phyloP scores from a whole-genome alignment of 148 eudicot species.

The Rhododendron vialii region DNA sequence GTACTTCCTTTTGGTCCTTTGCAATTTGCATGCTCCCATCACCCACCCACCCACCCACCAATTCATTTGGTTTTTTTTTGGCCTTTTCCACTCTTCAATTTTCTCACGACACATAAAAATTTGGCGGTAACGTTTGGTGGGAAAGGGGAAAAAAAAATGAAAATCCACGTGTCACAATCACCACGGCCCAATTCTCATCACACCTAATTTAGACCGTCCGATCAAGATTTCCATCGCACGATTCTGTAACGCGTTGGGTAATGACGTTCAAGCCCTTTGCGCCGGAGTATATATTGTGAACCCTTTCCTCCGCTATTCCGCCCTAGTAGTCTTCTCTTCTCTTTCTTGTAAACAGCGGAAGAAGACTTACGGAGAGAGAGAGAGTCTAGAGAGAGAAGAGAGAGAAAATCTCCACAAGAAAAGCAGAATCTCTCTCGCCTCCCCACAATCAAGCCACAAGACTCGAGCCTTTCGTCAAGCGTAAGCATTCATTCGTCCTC shows the following conservation, averaged over 20 bases:
- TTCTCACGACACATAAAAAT: background rate
- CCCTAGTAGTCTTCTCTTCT: slow-evolving; percentile 31
- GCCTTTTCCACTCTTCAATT: background rate
- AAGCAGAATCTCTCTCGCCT: slow-evolving; percentile 9
- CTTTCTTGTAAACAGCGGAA: slow-evolving; percentile 11
- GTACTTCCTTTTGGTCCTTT: background rate
- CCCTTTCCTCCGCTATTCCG: slow-evolving; percentile 32
- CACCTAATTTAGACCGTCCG: background rate
- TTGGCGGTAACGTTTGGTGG: slow-evolving; percentile 69
- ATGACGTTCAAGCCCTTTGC: background rate
- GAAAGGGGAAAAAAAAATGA: slow-evolving; percentile 13
- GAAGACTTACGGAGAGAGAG: background rate
- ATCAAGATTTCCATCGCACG: background rate
- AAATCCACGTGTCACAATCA: slow-evolving; percentile 9
- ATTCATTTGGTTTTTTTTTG: background rate
- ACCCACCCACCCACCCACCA: background rate
- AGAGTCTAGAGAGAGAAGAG: slow-evolving; percentile 6
- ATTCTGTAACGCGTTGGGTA: background rate
- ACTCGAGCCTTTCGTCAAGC: slow-evolving; percentile 7
- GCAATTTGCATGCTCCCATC: background rate
- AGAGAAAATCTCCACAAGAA: slow-evolving; percentile 16
- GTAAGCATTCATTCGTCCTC: background rate
- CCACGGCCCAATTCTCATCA: background rate
- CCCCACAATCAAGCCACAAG: slow-evolving; percentile 4
- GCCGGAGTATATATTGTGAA: background rate